Base-by-base conservation (phyloP, 306 rosid genomes). In the Rosa rugosa region DNA sequence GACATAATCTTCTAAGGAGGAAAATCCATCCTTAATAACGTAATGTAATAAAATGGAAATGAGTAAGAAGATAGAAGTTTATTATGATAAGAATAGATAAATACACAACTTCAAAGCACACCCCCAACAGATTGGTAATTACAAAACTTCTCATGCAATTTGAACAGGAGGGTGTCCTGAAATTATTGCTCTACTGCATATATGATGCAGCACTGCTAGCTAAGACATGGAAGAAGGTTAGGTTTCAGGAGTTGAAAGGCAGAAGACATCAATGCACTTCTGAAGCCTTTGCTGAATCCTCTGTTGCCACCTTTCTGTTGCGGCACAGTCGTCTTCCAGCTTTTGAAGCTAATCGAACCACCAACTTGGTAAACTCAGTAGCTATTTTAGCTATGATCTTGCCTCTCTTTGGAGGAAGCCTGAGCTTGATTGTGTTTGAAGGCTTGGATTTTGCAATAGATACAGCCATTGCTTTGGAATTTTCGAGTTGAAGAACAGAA, bases 351-450 rank as follows among this genome's bases (percentile, higher is more conserved):
- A 71, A 10, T 66, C 41, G 38, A 10, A 57, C 66, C 51, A 86
- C 82, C 81, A 57, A 45, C 44, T 47, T 82, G 47, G 72, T 72
- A 63, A 90, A 20, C 44, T 73, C 18, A 44, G 36, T 78, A 69
- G 80, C 40, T 81, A 92, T 90, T 65, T 77, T 75, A n/a, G 68
- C 86, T 82, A 87, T 92, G 84, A 92, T 84, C 78, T 82, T 84
- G 6, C 97, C 97, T 80, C 94, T 83, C 82, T 79, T 86, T 53
- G 94, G 91, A 76, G 90, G 90, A 82, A 80, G 11, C 76, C 84
- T 78, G 50, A 46, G 85, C 22, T 9, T 80, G 79, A 62, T 72
- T 22, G 69, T 40, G 16, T 74, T 63, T 42, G 69, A 11, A 2
- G 82, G 64, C 65, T 51, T 78, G 77, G 59, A 75, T 75, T 66